These are phyloP conservation scores for Coprinopsis cinerea DNA, from an alignment of 768 basidiomycete genomes.

Conservation along the genomic window DNA sequence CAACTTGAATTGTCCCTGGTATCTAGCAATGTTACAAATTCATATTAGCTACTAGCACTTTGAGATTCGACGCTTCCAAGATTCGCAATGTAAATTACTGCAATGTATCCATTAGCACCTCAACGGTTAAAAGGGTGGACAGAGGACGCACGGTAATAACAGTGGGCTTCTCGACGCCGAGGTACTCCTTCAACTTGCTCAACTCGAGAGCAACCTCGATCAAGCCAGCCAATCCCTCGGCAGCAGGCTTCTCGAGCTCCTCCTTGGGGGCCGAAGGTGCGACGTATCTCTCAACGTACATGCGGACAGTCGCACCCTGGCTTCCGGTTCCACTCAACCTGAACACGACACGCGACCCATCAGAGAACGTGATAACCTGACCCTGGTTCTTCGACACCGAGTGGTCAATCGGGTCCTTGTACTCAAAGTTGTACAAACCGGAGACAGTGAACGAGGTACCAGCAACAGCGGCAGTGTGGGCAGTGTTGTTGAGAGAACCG, in stretches of 20 bases:
- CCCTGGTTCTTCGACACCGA: conserved; percentile 95
- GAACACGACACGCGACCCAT: conserved; percentile 94
- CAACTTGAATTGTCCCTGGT: no score
- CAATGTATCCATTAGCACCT: background rate
- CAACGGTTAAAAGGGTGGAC: background rate
- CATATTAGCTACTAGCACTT: no score
- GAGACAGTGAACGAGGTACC: conserved; percentile 71
- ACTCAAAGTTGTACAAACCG: conserved; percentile 82
- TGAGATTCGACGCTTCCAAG: no score
- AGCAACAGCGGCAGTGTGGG: conserved; percentile 60
- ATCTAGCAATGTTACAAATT: no score
- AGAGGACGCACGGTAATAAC: conserved; percentile 79
- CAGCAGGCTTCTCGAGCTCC: conserved; percentile 70
- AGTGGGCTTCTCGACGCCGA: conserved; percentile 86
- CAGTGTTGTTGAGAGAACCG: conserved; percentile 61
- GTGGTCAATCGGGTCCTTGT: conserved; percentile 97
- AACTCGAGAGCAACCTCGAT: conserved; percentile 92
- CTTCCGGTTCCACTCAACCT: conserved; percentile 94
- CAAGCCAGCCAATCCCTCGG: conserved; percentile 87
- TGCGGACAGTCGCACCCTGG: conserved; percentile 90
- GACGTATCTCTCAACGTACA: conserved; percentile 95
- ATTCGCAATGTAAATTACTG: no score
- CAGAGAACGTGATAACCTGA: conserved; percentile 84
- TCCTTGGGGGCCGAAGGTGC: conserved; percentile 59
- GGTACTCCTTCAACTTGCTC: conserved; percentile 78